Conservation (phyloP, 1,284 basidiomycete species). For the Trichosporon coremiiforme region DNA sequence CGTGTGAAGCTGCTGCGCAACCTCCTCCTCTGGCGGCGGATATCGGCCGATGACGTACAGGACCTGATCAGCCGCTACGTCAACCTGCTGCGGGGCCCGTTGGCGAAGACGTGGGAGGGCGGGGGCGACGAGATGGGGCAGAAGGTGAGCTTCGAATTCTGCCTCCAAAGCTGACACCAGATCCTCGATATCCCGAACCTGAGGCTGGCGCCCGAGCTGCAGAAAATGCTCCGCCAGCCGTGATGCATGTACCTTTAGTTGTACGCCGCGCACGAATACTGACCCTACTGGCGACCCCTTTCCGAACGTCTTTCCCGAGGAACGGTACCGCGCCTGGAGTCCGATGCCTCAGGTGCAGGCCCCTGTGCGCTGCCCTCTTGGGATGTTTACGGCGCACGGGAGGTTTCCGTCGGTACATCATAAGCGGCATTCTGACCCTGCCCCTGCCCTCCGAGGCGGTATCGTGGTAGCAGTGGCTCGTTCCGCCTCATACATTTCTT, state of each 20-base stretch:
- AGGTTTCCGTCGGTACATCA: conserved; percentile 34
- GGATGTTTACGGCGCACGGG: conserved; percentile 16
- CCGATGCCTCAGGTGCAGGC: conserved; percentile 13
- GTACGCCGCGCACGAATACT: conserved; percentile 1
- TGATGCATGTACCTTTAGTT: conserved; percentile 22
- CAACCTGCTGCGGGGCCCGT: conserved; percentile 67
- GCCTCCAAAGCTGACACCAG: conserved; percentile 24
- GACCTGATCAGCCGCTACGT: conserved; percentile 66
- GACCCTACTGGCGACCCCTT: not conserved
- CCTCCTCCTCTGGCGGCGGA: conserved; percentile 73
- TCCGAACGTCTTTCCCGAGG: conserved; percentile 19
- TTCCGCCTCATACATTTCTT: conserved; percentile 44
- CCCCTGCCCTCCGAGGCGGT: conserved; percentile 31
- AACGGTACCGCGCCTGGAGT: conserved; percentile 18
- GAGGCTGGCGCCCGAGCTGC: conserved; percentile 11
- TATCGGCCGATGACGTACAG: conserved; percentile 65
- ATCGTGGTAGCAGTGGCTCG: conserved; percentile 36
- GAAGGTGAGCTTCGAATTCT: conserved; percentile 62
- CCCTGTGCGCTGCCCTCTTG: conserved; percentile 17
- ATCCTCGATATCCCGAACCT: conserved; percentile 26
- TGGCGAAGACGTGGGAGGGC: conserved; percentile 80
- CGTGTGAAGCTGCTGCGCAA: conserved; percentile 73
- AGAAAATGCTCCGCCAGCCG: conserved; percentile 14
- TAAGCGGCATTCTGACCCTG: conserved; percentile 47
- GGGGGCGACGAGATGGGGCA: conserved; percentile 72